Base-by-base conservation (phyloP, 2,329 filamentous ascomycete species). In the Aspergillus chevalieri region DNA sequence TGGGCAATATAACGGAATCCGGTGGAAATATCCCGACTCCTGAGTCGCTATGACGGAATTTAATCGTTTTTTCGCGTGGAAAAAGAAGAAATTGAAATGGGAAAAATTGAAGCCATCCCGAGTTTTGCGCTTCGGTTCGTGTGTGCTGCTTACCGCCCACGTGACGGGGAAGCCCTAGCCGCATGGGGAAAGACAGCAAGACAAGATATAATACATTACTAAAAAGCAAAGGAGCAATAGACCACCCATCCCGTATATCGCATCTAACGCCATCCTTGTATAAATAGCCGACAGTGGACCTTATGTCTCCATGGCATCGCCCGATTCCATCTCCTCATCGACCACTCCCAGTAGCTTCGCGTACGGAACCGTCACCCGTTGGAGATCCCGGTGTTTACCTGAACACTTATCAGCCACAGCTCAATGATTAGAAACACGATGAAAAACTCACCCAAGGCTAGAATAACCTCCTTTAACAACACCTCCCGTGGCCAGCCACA, bases 381-480 rank as follows among this genome's bases (percentile, higher is more conserved):
- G 93, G 26, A 98, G 77, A 65, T 97, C 94, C 49, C 93, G 85
- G 71, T 93, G 92, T 83, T 97, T 97, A 52, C 89, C 90, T 95
- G 41, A 46, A n/a, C 19, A 45, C 14, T 21, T 3, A 44, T 52
- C 19, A 48, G 44, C 48, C 46, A 45, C 39, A 47, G 49, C 47
- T 10, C 34, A 38, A n/a, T 10, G 6, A 21, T 41, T 4, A 21
- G 12, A 33, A 61, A 47, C 21, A 17, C 28, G 22, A 14, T 47
- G 26, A 34, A 38, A 45, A 38, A 55, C 83, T 71, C 81, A 93
- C 93, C 93, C 41, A 98, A 79, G 67, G 95, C 90, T 71, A 96
- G 78, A 48, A 98, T 86, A 22, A 95, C 90, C 51, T 91, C 91
- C 74, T 87, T 94, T 52, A 98, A 71, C 52, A 98, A 73, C 56